Evolutionary conservation across 139 green algal genomes (phyloP).

Genomic region (Bryopsis sp.): DNA sequence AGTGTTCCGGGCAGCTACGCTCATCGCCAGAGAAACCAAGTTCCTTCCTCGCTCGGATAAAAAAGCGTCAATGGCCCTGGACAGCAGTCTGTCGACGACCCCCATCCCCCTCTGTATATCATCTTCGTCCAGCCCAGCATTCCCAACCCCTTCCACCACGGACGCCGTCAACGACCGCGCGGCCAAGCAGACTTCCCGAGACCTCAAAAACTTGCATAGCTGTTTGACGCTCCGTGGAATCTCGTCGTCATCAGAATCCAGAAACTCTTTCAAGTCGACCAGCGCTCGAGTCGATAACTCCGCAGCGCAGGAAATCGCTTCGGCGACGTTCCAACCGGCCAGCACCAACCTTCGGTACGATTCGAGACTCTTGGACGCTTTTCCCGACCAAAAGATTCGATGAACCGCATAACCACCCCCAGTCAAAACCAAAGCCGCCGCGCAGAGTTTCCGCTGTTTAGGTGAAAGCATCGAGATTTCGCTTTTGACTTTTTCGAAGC

Average conservation of each 20-base stretch:
- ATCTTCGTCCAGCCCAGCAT: not conserved
- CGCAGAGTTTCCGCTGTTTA: too few species aligned
- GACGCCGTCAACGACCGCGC: not conserved
- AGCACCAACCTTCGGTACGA: too few species aligned
- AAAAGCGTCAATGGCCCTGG: not conserved
- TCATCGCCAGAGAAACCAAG: not conserved
- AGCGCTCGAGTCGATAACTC: not conserved
- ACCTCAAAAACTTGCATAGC: not conserved
- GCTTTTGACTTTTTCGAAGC: too few species aligned
- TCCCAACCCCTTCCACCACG: not conserved
- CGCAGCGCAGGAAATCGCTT: not conserved
- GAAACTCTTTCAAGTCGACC: not conserved
- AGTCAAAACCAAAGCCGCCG: too few species aligned
- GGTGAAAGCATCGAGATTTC: too few species aligned
- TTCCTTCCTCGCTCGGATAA: not conserved
- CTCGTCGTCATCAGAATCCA: not conserved
- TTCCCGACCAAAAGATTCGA: too few species aligned
- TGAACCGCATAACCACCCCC: too few species aligned
- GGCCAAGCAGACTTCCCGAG: not conserved
- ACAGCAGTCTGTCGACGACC: not conserved
- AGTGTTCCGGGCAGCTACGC: not conserved
- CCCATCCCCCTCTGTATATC: not conserved
- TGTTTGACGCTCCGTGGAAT: not conserved
- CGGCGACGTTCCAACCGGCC: not conserved
- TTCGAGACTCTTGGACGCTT: too few species aligned